Conservation (phyloP, 768 basidiomycete species). For the Asterophora lycoperdoides region DNA sequence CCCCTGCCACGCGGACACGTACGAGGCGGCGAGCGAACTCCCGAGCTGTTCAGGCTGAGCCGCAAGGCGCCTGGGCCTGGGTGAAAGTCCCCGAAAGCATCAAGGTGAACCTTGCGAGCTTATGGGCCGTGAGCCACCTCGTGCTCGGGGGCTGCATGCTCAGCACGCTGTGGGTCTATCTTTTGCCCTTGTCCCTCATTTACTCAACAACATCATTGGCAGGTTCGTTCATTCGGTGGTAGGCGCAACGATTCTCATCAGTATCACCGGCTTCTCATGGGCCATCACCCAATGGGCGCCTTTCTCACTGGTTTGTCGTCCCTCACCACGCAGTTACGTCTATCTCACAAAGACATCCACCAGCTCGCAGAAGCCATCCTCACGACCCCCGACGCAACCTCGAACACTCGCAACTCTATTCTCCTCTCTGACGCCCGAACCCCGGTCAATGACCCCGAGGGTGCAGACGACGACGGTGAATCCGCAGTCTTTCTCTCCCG, state of each 20-base stretch:
- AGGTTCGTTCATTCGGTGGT: constrained; percentile 70
- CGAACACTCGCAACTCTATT: constrained; percentile 35
- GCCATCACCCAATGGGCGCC: constrained; percentile 92
- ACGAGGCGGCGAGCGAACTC: not conserved
- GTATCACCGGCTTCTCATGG: constrained; percentile 87
- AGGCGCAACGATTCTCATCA: constrained; percentile 72
- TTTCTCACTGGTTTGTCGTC: constrained; percentile 53
- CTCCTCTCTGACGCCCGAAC: constrained; percentile 43
- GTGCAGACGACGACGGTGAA: constrained; percentile 18
- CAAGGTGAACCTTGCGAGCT: constrained; percentile 57
- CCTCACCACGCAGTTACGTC: no score
- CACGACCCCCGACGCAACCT: constrained; percentile 44
- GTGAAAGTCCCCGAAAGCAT: constrained; percentile 36
- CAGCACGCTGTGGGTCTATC: constrained; percentile 69
- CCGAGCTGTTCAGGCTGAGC: not conserved
- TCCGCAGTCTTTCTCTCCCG: constrained; percentile 15
- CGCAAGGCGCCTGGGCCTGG: constrained; percentile 13
- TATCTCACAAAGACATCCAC: not conserved
- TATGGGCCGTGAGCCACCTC: constrained; percentile 79
- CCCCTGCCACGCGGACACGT: constrained; percentile 8
- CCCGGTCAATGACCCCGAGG: constrained; percentile 27
- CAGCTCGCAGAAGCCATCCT: constrained; percentile 86
- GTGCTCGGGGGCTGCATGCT: constrained; percentile 77
- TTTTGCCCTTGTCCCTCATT: not conserved
- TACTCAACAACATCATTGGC: constrained; percentile 1